Base-by-base conservation (phyloP, 225 moss, liverwort and hornwort species). In the Antitrichia curtipendula region DNA sequence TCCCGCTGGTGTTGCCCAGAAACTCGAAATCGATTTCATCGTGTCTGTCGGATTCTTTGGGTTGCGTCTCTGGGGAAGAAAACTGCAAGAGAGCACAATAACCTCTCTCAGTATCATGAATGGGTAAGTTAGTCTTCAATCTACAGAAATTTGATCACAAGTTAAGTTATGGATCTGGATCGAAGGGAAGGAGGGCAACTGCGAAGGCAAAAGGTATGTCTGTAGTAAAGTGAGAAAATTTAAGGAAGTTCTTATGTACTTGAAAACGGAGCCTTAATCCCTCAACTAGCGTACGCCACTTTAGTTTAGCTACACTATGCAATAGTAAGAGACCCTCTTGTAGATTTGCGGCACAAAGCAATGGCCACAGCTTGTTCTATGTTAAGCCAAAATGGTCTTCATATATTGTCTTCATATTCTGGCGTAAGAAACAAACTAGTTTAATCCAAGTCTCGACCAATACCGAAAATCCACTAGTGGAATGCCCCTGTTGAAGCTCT, bases 11-110 rank as follows among this genome's bases (percentile, higher is more conserved):
- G 86, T 94, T 92, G 70, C 94, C 94, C 21, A 92, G 89, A 82
- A 94, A 94, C 88, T 93, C 94, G 84, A 94, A 93, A 47, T 94
- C 91, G 19, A 94, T 84, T 81, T 94, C 94, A 65, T 94, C 94
- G 78, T 94, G 94, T n/a, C 36, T 78, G 87, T 93, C 91, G 47
- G 61, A 82, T 70, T 68, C 79, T 73, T 78, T 85, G 41, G 89
- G 87, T 78, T 50, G 75, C 38, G 90, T 83, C 80, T 88, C 88
- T 59, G 89, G 90, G 52, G 93, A 89, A 77, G 93, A 90, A 73
- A 91, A 89, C 91, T 93, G 90, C 88, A 83, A 32, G 81, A 82
- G 32, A 41, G 52, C 75, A 85, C 43, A 43, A 28, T n/a, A 20
- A 38, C n/a, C 9, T 57, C 57, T 57, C 32, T 86, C 64, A 78